Evolutionary conservation across 1,284 basidiomycete species (phyloP).

Genomic region (Peniophora sp.): DNA sequence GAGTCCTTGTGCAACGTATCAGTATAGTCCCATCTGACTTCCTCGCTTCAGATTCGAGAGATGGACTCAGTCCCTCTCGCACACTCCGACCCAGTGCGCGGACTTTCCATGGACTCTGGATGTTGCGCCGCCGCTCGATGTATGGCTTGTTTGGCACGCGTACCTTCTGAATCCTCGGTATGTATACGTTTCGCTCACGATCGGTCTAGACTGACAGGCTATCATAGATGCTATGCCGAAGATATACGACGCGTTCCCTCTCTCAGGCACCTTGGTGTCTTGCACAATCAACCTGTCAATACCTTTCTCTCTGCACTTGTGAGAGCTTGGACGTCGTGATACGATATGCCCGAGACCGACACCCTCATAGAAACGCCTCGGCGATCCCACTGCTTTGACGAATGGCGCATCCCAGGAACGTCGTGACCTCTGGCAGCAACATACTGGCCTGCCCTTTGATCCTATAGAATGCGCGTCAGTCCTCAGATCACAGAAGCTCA

Average conservation of each 20-base stretch:
- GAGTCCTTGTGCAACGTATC: not conserved
- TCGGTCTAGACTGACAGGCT: not conserved
- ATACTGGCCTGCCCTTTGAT: not conserved
- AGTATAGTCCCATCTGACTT: not conserved
- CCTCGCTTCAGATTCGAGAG: not conserved
- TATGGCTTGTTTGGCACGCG: not conserved
- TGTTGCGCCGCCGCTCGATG: not conserved
- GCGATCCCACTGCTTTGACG: not conserved
- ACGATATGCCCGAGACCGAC: not conserved
- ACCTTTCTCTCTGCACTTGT: not conserved
- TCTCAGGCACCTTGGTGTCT: not conserved
- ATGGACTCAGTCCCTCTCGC: not conserved
- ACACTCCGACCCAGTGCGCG: not conserved
- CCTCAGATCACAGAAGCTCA: not conserved
- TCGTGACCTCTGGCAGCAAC: not conserved
- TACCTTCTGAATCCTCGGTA: not conserved
- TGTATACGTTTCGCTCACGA: not conserved
- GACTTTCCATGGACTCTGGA: not conserved
- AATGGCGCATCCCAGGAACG: not conserved
- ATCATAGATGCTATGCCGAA: not conserved
- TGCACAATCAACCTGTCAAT: not conserved
- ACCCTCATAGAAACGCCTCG: not conserved
- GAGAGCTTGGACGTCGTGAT: not conserved
- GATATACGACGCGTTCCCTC: not conserved
- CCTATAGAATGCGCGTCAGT: not conserved